Percentiles rank a stretch among this genome's conserved stretches.
phyloP scores from a whole-genome alignment of 805 yeast species.

The Barnettozyma vustinii region DNA sequence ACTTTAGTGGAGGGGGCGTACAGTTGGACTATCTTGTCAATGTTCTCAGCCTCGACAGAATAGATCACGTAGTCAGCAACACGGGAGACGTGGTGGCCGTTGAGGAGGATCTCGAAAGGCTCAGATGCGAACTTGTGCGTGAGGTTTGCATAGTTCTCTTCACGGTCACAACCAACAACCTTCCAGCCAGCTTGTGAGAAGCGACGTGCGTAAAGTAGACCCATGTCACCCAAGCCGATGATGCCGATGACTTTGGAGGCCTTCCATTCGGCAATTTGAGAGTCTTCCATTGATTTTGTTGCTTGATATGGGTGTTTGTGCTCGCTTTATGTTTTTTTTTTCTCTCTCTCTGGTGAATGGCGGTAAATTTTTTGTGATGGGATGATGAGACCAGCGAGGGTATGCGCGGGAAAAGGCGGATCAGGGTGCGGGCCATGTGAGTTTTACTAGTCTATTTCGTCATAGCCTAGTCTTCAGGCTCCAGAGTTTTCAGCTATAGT shows the following conservation, averaged over 20 bases:
- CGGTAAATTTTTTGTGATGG: too few relatives aligned
- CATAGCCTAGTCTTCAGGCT: too few relatives aligned
- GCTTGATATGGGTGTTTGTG: background rate
- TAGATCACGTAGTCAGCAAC: slow-evolving; percentile 78
- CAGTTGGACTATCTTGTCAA: slow-evolving; percentile 59
- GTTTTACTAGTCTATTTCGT: too few relatives aligned
- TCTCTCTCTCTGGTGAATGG: background rate
- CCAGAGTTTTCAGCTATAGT: too few relatives aligned
- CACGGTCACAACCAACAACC: slow-evolving; percentile 84
- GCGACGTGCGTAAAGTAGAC: slow-evolving; percentile 73
- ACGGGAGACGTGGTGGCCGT: slow-evolving; percentile 84
- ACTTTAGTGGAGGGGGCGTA: slow-evolving; percentile 88
- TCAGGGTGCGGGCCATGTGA: too few relatives aligned
- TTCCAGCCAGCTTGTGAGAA: slow-evolving; percentile 83
- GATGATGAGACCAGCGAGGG: background rate
- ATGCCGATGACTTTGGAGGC: slow-evolving; percentile 66
- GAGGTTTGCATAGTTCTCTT: slow-evolving; percentile 49
- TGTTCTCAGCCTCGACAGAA: slow-evolving; percentile 88
- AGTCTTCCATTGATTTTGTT: background rate
- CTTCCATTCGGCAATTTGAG: slow-evolving; percentile 30
- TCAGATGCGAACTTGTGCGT: slow-evolving; percentile 35
- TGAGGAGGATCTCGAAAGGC: slow-evolving; percentile 51
- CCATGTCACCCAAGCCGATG: slow-evolving; percentile 98
- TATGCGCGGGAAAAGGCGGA: background rate
- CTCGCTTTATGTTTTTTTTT: background rate